Evolutionary conservation across 345 rosid species (phyloP).

Genomic region (Melaleuca quinquenervia): DNA sequence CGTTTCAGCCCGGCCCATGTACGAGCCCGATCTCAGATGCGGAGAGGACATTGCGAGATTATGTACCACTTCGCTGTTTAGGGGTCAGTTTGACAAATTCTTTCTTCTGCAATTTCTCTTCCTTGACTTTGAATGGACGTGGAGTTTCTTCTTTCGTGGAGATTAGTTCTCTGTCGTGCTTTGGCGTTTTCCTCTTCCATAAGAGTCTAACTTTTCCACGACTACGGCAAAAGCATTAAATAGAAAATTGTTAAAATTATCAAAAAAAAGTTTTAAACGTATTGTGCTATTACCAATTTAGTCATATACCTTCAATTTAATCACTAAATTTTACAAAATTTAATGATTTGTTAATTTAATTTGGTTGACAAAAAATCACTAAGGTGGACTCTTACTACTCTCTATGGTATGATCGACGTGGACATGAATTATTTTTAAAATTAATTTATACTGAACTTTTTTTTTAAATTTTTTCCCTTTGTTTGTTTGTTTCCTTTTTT

Average conservation of each 20-base stretch:
- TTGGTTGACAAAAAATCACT: rapidly evolving
- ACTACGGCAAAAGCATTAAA: rapidly evolving
- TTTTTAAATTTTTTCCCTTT: too few relatives aligned
- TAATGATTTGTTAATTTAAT: rapidly evolving
- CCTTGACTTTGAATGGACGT: background rate
- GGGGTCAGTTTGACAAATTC: background rate
- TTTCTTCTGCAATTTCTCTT: background rate
- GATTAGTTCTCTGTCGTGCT: background rate
- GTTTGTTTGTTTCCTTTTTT: too few relatives aligned
- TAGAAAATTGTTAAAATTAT: background rate
- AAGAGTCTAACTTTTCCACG: rapidly evolving
- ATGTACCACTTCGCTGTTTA: background rate
- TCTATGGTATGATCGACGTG: rapidly evolving
- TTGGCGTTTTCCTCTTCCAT: background rate
- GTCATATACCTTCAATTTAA: too few relatives aligned
- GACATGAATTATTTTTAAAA: too few relatives aligned
- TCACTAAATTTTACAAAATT: too few relatives aligned
- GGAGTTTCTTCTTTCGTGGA: background rate
- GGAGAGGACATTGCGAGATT: background rate
- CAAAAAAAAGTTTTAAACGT: rapidly evolving
- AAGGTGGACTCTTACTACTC: rapidly evolving
- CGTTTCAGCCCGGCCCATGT: background rate
- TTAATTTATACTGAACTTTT: too few relatives aligned
- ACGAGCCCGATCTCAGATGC: background rate
- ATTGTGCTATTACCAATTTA: rapidly evolving